These are phyloP conservation scores for Clarireedia homoeocarpa DNA, from an alignment of 2,329 filamentous ascomycete genomes.

Conservation along the genomic window DNA sequence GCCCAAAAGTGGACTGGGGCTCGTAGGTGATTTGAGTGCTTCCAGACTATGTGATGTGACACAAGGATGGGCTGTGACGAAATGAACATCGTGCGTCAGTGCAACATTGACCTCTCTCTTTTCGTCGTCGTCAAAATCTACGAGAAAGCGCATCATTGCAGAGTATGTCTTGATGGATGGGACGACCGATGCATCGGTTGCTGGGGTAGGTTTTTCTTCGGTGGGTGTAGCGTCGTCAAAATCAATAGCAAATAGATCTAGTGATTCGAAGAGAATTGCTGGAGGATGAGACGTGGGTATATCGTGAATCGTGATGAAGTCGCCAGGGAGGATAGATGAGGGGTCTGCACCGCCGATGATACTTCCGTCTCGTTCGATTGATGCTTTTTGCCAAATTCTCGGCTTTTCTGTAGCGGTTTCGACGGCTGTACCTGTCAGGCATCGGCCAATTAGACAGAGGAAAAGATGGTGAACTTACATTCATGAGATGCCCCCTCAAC, in stretches of 20 bases:
- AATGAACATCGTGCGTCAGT: conserved; percentile 52
- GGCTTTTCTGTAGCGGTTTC: conserved; percentile 45
- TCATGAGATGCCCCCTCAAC: conserved; percentile 39
- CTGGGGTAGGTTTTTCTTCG: conserved; percentile 27
- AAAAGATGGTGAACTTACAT: conserved; percentile 13
- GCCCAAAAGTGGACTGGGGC: conserved; percentile 35
- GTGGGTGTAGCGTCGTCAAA: conserved; percentile 31
- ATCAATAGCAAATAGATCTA: conserved; percentile 42
- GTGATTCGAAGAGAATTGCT: conserved; percentile 42
- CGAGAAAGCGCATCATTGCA: conserved; percentile 25
- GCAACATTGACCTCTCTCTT: conserved; percentile 26
- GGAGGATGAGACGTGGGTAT: conserved; percentile 40
- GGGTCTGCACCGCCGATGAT: conserved; percentile 51
- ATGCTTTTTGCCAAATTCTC: conserved; percentile 52
- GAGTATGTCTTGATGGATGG: conserved; percentile 26
- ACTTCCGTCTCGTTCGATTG: conserved; percentile 51
- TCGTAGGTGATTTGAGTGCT: conserved; percentile 51
- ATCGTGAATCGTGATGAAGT: conserved; percentile 55
- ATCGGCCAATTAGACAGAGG: not conserved
- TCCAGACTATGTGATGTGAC: conserved; percentile 48
- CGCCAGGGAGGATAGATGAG: conserved; percentile 47
- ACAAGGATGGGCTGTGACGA: conserved; percentile 60
- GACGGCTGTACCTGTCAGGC: conserved; percentile 35
- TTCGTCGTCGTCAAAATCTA: conserved; percentile 15
- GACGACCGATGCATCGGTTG: conserved; percentile 9